Evolutionary conservation across 345 rosid species (phyloP), one percentile per base, ranked within the genome.

Genomic region (Pistacia vera): DNA sequence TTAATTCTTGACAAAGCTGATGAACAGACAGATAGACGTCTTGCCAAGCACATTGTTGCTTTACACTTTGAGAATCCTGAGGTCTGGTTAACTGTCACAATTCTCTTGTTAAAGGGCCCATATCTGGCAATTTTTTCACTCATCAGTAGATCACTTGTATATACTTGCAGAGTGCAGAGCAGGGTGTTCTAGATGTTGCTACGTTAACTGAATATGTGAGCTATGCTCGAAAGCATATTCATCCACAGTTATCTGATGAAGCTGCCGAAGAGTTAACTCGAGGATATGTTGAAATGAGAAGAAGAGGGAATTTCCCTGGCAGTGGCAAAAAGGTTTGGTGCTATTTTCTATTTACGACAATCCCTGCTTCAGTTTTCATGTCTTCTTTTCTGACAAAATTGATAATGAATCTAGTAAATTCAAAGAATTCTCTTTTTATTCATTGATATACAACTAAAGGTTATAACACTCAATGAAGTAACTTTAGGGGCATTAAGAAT

Each of bases 281-380:
- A 55, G 97, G 99, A 51, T 96, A 96, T 56, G 99, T 96, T 61
- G 94, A 88, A 82, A 85, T 96, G 87, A 85, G 99, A 81, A 89
- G 85, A 81, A 90, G 95, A 79, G 98, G 99, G 70, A 96, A 96
- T 81, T 93, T 96, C 84, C 98, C 99, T 0, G 99, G 99, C 79
- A 89, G 99, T 72, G 86, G 97, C 85, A 93, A 96, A 82, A 96
- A 96, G 93, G 97, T 91, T 11, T 67, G 61, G 7, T 57, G n/a
- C 68, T 35, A 61, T 51, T 30, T 41, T 49, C 59, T 33, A 46
- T 73, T 49, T 44, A 30, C 33, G 17, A 4, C 36, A 18, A 61
- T 61, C 22, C 59, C 41, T 48, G 61, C 57, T 44, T 16, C 28
- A 30, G 13, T 6, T n/a, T 6, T 54, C 8, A 38, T 20, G 46